Conservation (phyloP, 352 stramenopile species). For the Globisporangium canariense region DNA sequence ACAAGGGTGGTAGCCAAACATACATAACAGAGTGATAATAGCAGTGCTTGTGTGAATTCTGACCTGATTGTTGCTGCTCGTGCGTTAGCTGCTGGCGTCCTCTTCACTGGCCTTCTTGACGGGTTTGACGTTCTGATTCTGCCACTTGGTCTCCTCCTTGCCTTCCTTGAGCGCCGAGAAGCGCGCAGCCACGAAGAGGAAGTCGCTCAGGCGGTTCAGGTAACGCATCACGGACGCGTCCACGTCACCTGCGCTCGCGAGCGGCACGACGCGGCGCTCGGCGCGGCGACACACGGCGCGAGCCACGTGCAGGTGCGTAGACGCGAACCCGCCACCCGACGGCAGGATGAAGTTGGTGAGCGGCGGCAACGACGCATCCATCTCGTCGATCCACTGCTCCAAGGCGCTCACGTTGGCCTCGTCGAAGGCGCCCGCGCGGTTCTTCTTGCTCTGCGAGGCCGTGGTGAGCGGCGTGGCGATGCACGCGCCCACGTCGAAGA, state of each 20-base stretch:
- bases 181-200: slow-evolving; percentile 82
- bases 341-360: slow-evolving; percentile 89
- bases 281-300: slow-evolving; percentile 82
- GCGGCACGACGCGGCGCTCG: slow-evolving; percentile 79
- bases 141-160: slow-evolving; percentile 78
- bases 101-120: slow-evolving; percentile 18
- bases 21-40: not conserved
- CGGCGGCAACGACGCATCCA: slow-evolving; percentile 78
- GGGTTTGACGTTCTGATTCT: slow-evolving; percentile 69
- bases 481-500: slow-evolving; percentile 89
- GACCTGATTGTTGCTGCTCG: not conserved
- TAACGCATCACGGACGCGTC: slow-evolving; percentile 76
- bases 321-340: slow-evolving; percentile 64
- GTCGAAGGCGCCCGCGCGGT: slow-evolving; percentile 53
- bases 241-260: slow-evolving; percentile 67
- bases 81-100: not conserved
- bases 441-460: slow-evolving; percentile 61
- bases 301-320: slow-evolving; percentile 85
- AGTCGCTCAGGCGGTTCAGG: slow-evolving; percentile 86
- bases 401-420: slow-evolving; percentile 62
- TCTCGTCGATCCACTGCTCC: slow-evolving; percentile 86
- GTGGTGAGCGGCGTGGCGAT: slow-evolving; percentile 81
- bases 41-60: not conserved
- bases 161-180: slow-evolving; percentile 54
- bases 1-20: not conserved